phyloP scores from a whole-genome alignment of 2,329 filamentous ascomycete species.

The Trichophyton equinum region DNA sequence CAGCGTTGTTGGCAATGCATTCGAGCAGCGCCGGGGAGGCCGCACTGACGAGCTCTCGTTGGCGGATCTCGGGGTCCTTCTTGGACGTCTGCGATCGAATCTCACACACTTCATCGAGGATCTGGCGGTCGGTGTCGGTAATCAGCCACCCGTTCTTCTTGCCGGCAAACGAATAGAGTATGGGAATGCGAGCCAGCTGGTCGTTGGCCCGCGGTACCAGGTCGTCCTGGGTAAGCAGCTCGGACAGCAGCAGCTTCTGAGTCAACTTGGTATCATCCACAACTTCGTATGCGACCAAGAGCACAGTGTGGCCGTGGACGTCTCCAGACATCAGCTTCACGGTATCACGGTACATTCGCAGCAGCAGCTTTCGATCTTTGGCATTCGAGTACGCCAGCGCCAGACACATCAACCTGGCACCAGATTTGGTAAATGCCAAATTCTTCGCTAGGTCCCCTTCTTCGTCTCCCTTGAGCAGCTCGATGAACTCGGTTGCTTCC shows the following conservation, averaged over 20 bases:
- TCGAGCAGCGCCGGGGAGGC: constrained; percentile 64
- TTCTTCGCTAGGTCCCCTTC: constrained; percentile 86
- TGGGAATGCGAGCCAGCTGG: constrained; percentile 44
- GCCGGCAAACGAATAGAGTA: constrained; percentile 72
- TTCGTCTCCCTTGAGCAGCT: constrained; percentile 84
- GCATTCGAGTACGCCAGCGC: constrained; percentile 72
- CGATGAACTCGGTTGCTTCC: constrained; percentile 76
- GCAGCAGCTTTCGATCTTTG: constrained; percentile 82
- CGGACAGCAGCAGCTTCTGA: constrained; percentile 72
- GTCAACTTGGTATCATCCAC: constrained; percentile 89
- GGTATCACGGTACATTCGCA: constrained; percentile 83
- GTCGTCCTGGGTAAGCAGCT: constrained; percentile 60
- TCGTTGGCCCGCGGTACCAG: constrained; percentile 33
- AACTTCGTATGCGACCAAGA: constrained; percentile 78
- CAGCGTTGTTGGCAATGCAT: constrained; percentile 56
- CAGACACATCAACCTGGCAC: constrained; percentile 67
- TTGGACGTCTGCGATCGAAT: constrained; percentile 79
- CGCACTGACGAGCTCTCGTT: constrained; percentile 61
- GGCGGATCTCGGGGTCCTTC: constrained; percentile 68
- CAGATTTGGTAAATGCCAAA: constrained; percentile 86
- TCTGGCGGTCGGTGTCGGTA: constrained; percentile 50
- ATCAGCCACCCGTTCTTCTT: constrained; percentile 50
- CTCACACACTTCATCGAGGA: constrained; percentile 64
- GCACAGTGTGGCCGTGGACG: constrained; percentile 61
- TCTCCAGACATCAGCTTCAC: constrained; percentile 77